Base-by-base conservation (phyloP, 768 basidiomycete species). In the Psilocybe azurescens region DNA sequence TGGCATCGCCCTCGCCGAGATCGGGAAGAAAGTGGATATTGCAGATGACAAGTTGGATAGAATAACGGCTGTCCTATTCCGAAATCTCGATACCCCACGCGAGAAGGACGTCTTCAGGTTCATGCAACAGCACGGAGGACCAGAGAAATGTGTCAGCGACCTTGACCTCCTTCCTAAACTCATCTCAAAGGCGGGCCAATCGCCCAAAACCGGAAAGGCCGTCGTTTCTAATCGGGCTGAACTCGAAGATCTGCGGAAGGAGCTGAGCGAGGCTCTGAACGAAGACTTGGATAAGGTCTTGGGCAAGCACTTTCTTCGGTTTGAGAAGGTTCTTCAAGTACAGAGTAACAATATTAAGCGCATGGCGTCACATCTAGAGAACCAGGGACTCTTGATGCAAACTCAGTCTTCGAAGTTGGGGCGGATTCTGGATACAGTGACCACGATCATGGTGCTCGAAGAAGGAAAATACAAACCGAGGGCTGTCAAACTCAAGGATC, bases 51-150 rank as follows among this genome's bases (percentile, higher is more conserved):
- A 71, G 55, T 54, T 77, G 30, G 66, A 73, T 41, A 60, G 50
- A 46, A 41, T 74, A 18, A 49, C 49, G 24, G 16, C 46, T 7
- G 50, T 63, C 6, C 66, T 80, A 33, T 75, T 81, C 62, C 68
- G 69, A 16, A 71, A 71, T 36, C 67, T 78, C 16, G 72, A 77
- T 36, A 70, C 75, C 0, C 74, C 74, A 8, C 70, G 73, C 14
- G 76, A 79, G 56, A 69, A 66, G 59, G 75, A 77, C 18, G 61
- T 76, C 5, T 56, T 66, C 18, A 65, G 66, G 18, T 73, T 77
- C 55, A 69, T 80, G 13, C 68, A 73, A 20, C 67, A 70, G 16
- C 72, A 75, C 28, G 76, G 77, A 29, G 77, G 78, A 10, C 65
- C 69, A 1, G 64, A 65, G 30, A 73, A 71, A 20, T 75, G 73